Evolutionary conservation across 2,329 filamentous ascomycete genomes (phyloP).

Genomic region (Aspergillus uvarum): DNA sequence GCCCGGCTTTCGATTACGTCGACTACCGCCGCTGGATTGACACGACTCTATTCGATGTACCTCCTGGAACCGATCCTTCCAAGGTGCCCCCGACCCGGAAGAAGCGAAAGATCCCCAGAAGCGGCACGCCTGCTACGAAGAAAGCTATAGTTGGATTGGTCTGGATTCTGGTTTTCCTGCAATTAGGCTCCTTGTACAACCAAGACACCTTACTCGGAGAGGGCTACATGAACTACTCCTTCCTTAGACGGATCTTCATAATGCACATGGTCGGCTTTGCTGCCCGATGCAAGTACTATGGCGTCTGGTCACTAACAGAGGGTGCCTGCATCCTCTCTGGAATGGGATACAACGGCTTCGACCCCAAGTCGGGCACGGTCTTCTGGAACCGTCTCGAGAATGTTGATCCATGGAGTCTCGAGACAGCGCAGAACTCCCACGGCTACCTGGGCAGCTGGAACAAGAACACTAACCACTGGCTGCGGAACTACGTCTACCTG

Average conservation of each 20-base stretch:
- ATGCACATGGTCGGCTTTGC: slow-evolving; percentile 83
- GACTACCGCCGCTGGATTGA: slow-evolving; percentile 93
- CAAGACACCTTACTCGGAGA: slow-evolving; percentile 64
- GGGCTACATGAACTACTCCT: slow-evolving; percentile 64
- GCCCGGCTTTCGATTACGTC: slow-evolving; percentile 90
- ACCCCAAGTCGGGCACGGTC: slow-evolving; percentile 78
- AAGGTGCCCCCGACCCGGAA: slow-evolving; percentile 84
- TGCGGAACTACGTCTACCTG: slow-evolving; percentile 93
- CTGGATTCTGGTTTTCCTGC: slow-evolving; percentile 79
- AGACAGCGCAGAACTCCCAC: slow-evolving; percentile 89
- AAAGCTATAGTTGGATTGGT: slow-evolving; percentile 71
- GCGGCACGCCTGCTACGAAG: slow-evolving; percentile 76
- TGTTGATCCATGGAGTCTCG: slow-evolving; percentile 80
- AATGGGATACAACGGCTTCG: slow-evolving; percentile 90
- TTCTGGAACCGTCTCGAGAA: slow-evolving; percentile 90
- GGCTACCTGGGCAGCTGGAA: slow-evolving; percentile 94
- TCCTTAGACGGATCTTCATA: slow-evolving; percentile 72
- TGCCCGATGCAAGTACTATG: slow-evolving; percentile 89
- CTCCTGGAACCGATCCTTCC: slow-evolving; percentile 74
- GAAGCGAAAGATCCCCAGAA: slow-evolving; percentile 88
- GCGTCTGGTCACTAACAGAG: slow-evolving; percentile 90
- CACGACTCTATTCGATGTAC: slow-evolving; percentile 89
- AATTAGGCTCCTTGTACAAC: slow-evolving; percentile 68
- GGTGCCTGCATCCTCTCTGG: slow-evolving; percentile 92
- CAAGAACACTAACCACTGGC: slow-evolving; percentile 97